These are phyloP conservation scores for Flaveria trinervia DNA, from an alignment of 129 eudicot species.

Conservation along the genomic window DNA sequence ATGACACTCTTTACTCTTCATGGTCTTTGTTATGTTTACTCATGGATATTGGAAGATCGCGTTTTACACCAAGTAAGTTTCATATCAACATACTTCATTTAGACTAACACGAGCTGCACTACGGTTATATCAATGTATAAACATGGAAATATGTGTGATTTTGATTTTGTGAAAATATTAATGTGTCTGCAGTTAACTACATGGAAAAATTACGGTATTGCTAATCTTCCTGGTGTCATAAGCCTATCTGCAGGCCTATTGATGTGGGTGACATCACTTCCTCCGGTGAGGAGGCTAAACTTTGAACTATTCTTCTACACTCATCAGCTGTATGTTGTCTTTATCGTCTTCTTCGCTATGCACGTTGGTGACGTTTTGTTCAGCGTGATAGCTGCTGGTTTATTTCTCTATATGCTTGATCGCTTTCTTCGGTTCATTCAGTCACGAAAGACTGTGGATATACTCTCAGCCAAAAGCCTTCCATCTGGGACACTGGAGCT, in stretches of 20 bases:
- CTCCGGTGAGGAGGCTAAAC: constrained; percentile 61
- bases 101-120: not conserved
- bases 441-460: constrained; percentile 61
- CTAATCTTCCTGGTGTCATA: constrained; percentile 79
- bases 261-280: constrained; percentile 94
- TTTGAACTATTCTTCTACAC: constrained; percentile 88
- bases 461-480: constrained; percentile 70
- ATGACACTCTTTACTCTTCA: constrained; percentile 80
- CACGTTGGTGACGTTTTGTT: constrained; percentile 74
- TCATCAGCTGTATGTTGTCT: constrained; percentile 73
- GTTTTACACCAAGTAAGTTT: constrained; percentile 57
- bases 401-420: constrained; percentile 82
- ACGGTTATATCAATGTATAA: not conserved
- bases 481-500: constrained; percentile 84
- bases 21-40: constrained; percentile 55
- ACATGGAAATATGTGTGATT: not conserved
- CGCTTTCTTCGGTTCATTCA: constrained; percentile 83
- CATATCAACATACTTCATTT: constrained; percentile 1
- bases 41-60: constrained; percentile 61
- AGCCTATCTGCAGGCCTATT: constrained; percentile 66
- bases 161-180: not conserved
- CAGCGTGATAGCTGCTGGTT: constrained; percentile 59
- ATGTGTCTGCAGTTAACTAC: constrained; percentile 44
- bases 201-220: constrained; percentile 61
- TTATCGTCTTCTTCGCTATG: constrained; percentile 69